Evolutionary conservation across 1,139 yeast genomes (phyloP), one percentile per base, ranked within the genome.

Genomic region (Blastobotrys aristatus): DNA sequence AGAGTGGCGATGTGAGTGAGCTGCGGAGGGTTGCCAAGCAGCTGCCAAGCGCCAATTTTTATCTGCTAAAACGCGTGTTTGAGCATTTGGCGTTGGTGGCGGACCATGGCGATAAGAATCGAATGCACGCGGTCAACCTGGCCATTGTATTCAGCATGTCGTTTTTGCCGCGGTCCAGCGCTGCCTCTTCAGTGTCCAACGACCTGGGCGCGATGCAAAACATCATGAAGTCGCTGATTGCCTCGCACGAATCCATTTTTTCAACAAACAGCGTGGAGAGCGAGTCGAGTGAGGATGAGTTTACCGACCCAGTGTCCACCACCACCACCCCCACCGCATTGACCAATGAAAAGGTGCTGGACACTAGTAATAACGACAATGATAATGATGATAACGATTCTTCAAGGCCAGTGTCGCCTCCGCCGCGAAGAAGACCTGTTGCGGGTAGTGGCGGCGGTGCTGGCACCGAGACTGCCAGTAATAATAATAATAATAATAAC

Each of bases 111-210:
- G 80, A 73, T n/a, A 66, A 67, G 37, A 86, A 86, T 67, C 78
- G 81, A 59, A 86, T 86, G 95, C 84, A 82, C 51, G 76, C 89
- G 3, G 82, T 85, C 7, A 86, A 86, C 60, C 68, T 86, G 59
- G 92, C 95, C 10, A 86, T 89, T 49, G 95, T 86, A 6, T 78
- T 78, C 57, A 74, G 82, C 3, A 78, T 78, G 80, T 75, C 80
- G 62, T 75, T 77, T 56, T 63, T 77, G 49, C 71, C 71, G 11
- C 53, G 59, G 26, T 8, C 16, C 30, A 53, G 51, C 40, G 53
- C 55, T n/a, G 42, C 60, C 2, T 43, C 57, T 7, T 53, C 63
- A 4, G 56, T 59, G 37, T 54, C 61, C 16, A 58, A 58, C 33
- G 65, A 64, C 32, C 56, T 65, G 53, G 64, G 65, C 18, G 60